Evolutionary conservation across 306 rosid species (phyloP).

Genomic region (Prunus kanzakura): DNA sequence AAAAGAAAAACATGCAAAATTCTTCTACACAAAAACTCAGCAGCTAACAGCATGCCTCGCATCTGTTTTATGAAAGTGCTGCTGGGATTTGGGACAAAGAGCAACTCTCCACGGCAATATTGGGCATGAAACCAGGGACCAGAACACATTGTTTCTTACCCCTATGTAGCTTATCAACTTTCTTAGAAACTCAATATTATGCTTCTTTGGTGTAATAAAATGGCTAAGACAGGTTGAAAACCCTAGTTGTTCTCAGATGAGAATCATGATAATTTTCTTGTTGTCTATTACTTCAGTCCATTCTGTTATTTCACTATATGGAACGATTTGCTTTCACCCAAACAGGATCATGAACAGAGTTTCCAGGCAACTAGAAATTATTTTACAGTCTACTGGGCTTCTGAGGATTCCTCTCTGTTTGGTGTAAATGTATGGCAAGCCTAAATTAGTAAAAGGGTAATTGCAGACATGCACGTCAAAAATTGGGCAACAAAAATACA

Average conservation of each 20-base stretch:
- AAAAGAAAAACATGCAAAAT: background rate
- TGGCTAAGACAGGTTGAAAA: background rate
- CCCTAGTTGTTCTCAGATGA: background rate
- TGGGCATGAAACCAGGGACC: background rate
- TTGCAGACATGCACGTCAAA: background rate
- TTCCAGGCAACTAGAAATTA: background rate
- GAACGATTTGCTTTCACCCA: background rate
- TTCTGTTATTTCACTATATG: background rate
- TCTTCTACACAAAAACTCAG: background rate
- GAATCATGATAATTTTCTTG: background rate
- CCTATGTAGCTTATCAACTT: background rate
- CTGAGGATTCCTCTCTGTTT: background rate
- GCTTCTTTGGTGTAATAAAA: background rate
- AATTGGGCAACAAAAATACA: background rate
- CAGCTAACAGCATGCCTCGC: background rate
- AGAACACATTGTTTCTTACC: too few species aligned
- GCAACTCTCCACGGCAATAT: background rate
- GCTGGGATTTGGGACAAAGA: background rate
- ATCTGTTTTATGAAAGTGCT: background rate
- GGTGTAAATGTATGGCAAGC: background rate
- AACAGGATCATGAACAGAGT: background rate
- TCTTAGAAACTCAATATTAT: background rate
- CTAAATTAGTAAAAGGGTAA: background rate
- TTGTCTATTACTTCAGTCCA: background rate
- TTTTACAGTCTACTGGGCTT: background rate